Evolutionary conservation across 2,329 filamentous ascomycete genomes (phyloP), one percentile per base, ranked within the genome.

Genomic region (Leptoxyphium fumago): DNA sequence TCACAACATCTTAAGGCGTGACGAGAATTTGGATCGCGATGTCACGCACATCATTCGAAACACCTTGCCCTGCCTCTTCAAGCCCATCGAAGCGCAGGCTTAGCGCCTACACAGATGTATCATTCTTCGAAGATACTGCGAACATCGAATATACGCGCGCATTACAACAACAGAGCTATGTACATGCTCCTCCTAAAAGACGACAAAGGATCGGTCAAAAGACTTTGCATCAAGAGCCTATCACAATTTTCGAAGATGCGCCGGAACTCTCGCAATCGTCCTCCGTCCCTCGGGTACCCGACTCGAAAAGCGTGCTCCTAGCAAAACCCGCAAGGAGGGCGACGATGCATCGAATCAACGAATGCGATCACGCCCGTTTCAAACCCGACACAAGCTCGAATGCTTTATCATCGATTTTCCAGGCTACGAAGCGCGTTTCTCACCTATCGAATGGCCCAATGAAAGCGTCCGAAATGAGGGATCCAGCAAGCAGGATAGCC

Each of bases 171-270:
- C 49, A 59, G 39, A 13, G 13, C 11, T 52, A 60, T 28, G 46
- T 47, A 5, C 50, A 51, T 39, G 55, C 54, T 11, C 50, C 51
- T 36, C 57, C 57, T 8, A 49, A 47, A 51, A 42, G 51, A 45
- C 45, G 46, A 40, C 52, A 50, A 14, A 52, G 46, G 39, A 47
- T 58, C 40, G 28, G 21, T 29, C 46, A 49, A 10, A 52, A 50
- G 28, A 44, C 48, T 26, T 53, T 48, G 40, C 51, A 50, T 32
- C 42, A 47, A 5, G 48, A 48, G 32, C 49, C 47, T 2, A 45
- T 56, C 11, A 55, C 51, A 10, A 56, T 63, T 26, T 61, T 59
- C 43, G 58, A 61, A 43, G 58, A 62, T 46, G 52, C 56, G n/a
- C 29, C 43, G 29, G 56, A 59, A 46, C 21, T 26, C 21, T 26